These are phyloP conservation scores for Suhomyces wounanorum DNA, from an alignment of 1,139 yeast genomes.

Conservation along the genomic window DNA sequence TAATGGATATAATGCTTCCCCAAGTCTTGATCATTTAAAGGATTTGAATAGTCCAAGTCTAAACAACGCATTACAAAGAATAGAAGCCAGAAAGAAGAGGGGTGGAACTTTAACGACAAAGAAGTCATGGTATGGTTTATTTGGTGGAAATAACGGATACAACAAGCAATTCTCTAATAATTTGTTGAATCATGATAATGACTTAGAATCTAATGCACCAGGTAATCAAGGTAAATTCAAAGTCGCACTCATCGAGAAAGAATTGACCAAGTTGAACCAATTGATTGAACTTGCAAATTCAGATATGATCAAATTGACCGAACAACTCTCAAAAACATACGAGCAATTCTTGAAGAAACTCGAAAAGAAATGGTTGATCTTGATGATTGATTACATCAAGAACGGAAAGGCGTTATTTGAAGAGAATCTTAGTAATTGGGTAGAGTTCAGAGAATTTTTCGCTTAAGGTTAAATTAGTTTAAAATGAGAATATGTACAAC, in stretches of 20 bases:
- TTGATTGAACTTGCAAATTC: slow-evolving; percentile 39
- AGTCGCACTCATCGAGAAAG: slow-evolving; percentile 41
- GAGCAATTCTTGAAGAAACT: slow-evolving; percentile 34
- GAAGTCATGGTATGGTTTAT: slow-evolving; percentile 49
- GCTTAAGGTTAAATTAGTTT: background rate
- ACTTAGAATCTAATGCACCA: background rate
- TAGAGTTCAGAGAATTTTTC: slow-evolving; percentile 30
- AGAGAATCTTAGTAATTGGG: slow-evolving; percentile 44
- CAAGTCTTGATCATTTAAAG: slow-evolving; percentile 31
- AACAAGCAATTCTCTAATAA: slow-evolving; percentile 15
- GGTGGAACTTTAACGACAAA: slow-evolving; percentile 24
- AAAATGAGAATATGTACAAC: no score
- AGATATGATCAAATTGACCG: slow-evolving; percentile 40
- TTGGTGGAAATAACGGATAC: slow-evolving; percentile 40
- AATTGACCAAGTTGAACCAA: slow-evolving; percentile 45
- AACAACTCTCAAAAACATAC: slow-evolving; percentile 34
- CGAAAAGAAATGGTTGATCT: slow-evolving; percentile 44
- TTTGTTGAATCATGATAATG: slow-evolving; percentile 9
- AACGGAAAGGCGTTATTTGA: slow-evolving; percentile 40
- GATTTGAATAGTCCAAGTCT: slow-evolving; percentile 47
- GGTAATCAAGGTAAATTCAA: slow-evolving; percentile 27
- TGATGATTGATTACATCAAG: slow-evolving; percentile 41
- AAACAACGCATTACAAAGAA: slow-evolving; percentile 36
- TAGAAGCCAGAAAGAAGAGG: slow-evolving; percentile 29
- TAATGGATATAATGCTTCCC: slow-evolving; percentile 1